Evolutionary conservation across 306 rosid genomes (phyloP), one percentile per base, ranked within the genome.

Genomic region (Adenanthera pavonina): DNA sequence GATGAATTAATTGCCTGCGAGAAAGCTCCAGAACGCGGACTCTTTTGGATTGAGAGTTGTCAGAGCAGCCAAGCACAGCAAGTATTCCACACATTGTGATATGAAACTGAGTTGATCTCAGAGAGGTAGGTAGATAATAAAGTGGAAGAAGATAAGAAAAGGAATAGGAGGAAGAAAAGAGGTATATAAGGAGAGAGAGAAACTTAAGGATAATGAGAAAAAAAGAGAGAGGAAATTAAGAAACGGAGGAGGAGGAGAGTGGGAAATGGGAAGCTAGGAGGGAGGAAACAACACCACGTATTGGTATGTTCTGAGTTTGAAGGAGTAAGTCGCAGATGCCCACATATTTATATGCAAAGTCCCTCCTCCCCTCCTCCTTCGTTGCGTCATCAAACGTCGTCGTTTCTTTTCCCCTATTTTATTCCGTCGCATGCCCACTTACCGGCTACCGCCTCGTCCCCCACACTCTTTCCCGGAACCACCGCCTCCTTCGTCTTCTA

Each of bases 61-160:
- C 98, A 19, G 97, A 77, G 85, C 99, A 96, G 52, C 99, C 97
- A 72, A 96, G 97, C 43, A 96, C 95, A 48, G 98, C 98, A 53
- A 96, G 97, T 40, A 96, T 96, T 75, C 99, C 99, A 89, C 99
- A 96, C 99, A 94, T 96, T 79, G 25, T 81, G 44, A 11, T 10
- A 19, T 7, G 17, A 54, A 57, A 46, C 0, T 15, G 0, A 56
- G 16, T 19, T 68, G 10, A 69, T 44, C 46, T 3, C 67, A 51
- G 43, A 3, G 9, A 66, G 30, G 30, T 25, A 25, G 30, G 30
- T 25, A 25, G 30, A 25, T 25, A 25, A 25, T 25, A 25, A 14
- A 34, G 9, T 38, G 25, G 53, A 9, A 16, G 52, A 15, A 2
- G 16, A 15, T 62, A 13, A 19, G 1, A 13, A 30, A 35, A 30